Base-by-base conservation (phyloP, 176 grass and related monocot species). In the Musa itinerans region DNA sequence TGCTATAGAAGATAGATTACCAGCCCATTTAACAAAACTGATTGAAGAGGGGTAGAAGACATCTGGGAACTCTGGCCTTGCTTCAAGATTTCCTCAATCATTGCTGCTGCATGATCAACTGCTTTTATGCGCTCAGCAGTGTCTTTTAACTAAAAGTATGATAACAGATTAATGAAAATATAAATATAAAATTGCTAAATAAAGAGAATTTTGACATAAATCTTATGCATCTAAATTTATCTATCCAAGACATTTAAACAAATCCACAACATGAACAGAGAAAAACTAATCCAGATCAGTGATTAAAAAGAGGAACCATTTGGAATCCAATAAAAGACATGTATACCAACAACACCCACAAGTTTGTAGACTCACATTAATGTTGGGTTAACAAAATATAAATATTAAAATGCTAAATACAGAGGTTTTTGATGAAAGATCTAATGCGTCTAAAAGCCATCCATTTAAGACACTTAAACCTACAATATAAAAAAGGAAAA, bases 1-100 rank as follows among this genome's bases (percentile, higher is more conserved):
- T 43, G 58, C 27, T 17, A 59, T 19, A n/a, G 11, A 43, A 50
- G 11, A 55, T 20, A 26, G 29, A 13, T 24, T 29, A 92, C 90
- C 87, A 85, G 82, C 53, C 82, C 80, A 74, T 75, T 80, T 63
- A 19, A 74, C 20, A 61, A 79, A 27, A 74, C 59, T 67, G 79
- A 79, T 70, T 69, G 57, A 61, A 79, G 78, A 78, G 62, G 13
- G 16, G 1, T 71, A 52, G 72, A 84, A 72, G 77, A 50, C 26
- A 43, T 20, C 78, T 81, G 84, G 34, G 84, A 51, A 57, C 48
- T 85, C 51, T 73, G 74, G 23, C 82, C 84, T 87, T 91, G 90
- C 78, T 89, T 91, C 77, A 98, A 79, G 34, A 98, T 89, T 77
- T 98, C 94, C 74, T 98, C 90, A 15, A 98, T 80, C 83, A 91